Evolutionary conservation across 148 eudicot species (phyloP).

Genomic region (Euryodendron excelsum): DNA sequence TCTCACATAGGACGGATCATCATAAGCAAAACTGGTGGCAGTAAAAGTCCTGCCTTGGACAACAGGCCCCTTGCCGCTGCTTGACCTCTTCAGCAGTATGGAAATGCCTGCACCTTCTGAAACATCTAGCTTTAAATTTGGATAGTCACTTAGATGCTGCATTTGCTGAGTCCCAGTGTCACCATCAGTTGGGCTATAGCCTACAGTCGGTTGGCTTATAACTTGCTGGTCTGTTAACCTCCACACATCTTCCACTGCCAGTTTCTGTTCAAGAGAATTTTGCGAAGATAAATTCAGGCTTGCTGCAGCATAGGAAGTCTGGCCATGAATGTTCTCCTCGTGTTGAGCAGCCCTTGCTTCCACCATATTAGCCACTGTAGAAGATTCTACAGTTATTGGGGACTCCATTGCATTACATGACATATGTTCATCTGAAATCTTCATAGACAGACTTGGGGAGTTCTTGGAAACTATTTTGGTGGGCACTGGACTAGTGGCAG

Average conservation of each 20-base stretch:
- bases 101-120: conserved; percentile 78
- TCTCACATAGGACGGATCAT: conserved; percentile 72
- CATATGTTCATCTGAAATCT: conserved; percentile 24
- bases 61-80: conserved; percentile 60
- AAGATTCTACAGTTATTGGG: conserved; percentile 23
- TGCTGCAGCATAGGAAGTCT: background rate
- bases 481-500: conserved; percentile 17
- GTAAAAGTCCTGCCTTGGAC: conserved; percentile 62
- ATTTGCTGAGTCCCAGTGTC: conserved; percentile 24
- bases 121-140: conserved; percentile 32
- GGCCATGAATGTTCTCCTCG: conserved; percentile 21
- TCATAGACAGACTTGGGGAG: conserved; percentile 20
- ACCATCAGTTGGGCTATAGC: conserved; percentile 22
- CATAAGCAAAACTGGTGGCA: conserved; percentile 64
- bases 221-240: conserved; percentile 22
- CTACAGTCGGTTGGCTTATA: conserved; percentile 21
- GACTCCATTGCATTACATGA: conserved; percentile 25
- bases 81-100: conserved; percentile 61
- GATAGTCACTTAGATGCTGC: conserved; percentile 14
- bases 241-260: conserved; percentile 27
- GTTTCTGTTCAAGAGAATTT: conserved; percentile 23
- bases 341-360: conserved; percentile 17
- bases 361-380: conserved; percentile 18
- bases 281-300: conserved; percentile 25
- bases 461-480: conserved; percentile 17